Evolutionary conservation across 1,284 basidiomycete species (phyloP).

Genomic region (Ustilago loliicola): DNA sequence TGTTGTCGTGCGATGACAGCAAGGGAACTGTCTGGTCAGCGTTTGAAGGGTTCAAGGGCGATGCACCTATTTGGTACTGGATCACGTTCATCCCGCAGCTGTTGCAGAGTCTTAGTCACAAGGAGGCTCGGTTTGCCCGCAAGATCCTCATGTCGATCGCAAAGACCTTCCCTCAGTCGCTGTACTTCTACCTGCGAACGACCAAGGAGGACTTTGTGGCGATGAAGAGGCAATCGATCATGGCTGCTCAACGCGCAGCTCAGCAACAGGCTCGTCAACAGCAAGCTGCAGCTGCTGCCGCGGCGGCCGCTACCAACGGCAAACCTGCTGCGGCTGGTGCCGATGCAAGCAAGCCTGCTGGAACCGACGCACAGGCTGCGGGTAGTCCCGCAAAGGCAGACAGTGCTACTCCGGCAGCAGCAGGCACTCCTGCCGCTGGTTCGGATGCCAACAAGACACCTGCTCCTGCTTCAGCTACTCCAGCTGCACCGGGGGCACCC

Average conservation of each 20-base stretch:
- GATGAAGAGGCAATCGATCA: constrained; percentile 71
- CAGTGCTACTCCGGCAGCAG: constrained; percentile 18
- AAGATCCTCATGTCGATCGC: constrained; percentile 91
- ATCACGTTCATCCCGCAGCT: constrained; percentile 97
- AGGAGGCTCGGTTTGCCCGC: constrained; percentile 92
- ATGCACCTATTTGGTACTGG: constrained; percentile 98
- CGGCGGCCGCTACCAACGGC: constrained; percentile 34
- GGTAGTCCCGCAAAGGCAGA: constrained; percentile 37
- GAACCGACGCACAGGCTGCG: constrained; percentile 4
- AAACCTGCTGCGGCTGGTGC: constrained; percentile 26
- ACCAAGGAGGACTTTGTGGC: constrained; percentile 82
- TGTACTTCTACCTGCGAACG: constrained; percentile 95
- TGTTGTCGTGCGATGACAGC: constrained; percentile 92
- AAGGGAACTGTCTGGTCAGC: constrained; percentile 83
- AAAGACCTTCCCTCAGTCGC: constrained; percentile 91
- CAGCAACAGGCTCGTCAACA: constrained; percentile 72
- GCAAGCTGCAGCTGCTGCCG: constrained; percentile 46
- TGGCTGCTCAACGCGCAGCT: constrained; percentile 66
- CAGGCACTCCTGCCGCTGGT: constrained; percentile 11
- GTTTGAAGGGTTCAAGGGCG: constrained; percentile 96
- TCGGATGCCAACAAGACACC: constrained; percentile 19
- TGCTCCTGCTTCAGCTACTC: constrained; percentile 1
- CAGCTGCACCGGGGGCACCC: constrained; percentile 8
- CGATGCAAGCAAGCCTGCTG: constrained; percentile 19
- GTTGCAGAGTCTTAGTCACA: constrained; percentile 87